Evolutionary conservation across 2,329 filamentous ascomycete genomes (phyloP), one percentile per base, ranked within the genome.

Genomic region (Fusarium torreyae): DNA sequence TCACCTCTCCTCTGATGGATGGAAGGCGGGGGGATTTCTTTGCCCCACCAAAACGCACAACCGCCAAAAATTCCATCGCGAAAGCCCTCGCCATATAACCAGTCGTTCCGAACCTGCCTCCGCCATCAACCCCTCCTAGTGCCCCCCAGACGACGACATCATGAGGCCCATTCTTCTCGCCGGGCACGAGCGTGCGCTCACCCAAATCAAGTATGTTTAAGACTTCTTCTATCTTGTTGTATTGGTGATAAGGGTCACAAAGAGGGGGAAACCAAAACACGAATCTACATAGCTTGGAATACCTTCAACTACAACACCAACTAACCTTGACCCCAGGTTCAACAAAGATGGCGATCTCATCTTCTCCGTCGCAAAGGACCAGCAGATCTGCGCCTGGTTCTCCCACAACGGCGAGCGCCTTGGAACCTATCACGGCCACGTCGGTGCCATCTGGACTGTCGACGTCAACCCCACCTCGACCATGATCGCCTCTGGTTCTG

Each of bases 391-490:
- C 87, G 95, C 90, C 72, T 99, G 96, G 96, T 98, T 90, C 84
- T 92, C 94, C 72, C 94, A 97, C 85, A 99, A 99, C 83, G 96
- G 96, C 84, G 96, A 99, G 87, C 92, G 96, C 77, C 88, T 98
- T 77, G 96, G 96, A 77, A 96, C 95, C 76, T 99, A 98, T 86
- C 91, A 93, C 80, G 96, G 96, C 81, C 96, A 99, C 84, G 92
- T 97, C 82, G 96, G 96, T 84, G 95, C 96, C 76, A 92, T 99
- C 85, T 99, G 96, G 96, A 98, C 96, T 68, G 92, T 99, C 82
- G 96, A 99, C 80, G 92, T 97, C 78, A 93, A 97, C 84, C 94
- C 95, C 71, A 94, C 94, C 77, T 93, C 92, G 70, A 93, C 92
- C 77, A 89, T 99, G 78, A 91, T 98, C 79, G 96, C 95, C 78